Evolutionary conservation across 352 stramenopile genomes (phyloP), one percentile per base, ranked within the genome.

Genomic region (Globisporangium okanoganense): DNA sequence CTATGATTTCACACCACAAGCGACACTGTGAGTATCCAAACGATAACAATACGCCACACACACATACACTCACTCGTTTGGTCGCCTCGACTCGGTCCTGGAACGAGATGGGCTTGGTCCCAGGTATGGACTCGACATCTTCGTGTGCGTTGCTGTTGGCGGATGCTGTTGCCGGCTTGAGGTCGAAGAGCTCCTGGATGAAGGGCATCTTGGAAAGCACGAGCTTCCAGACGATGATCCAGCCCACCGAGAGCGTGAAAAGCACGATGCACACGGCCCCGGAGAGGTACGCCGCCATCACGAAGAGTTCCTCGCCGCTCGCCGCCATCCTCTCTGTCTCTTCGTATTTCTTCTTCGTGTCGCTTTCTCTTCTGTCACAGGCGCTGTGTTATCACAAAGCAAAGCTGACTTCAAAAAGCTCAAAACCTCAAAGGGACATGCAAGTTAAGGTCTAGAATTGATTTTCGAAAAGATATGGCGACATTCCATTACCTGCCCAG

Each of bases 211-310:
- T 90, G 52, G 83, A 78, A 54, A 93, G 69, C 58, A 93, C 80
- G 57, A 78, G 88, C 69, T 91, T 93, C 83, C 83, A 93, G 56
- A 93, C 83, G n/a, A 87, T 72, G 54, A 93, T 76, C 83, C 83
- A 93, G 55, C 81, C 82, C 29, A 93, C 52, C 6, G 62, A 74
- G 10, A 93, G 66, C 55, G 83, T 93, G 60, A 88, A 80, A n/a
- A 93, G 83, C 56, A 93, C 76, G 68, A 93, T 93, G 64, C 78
- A 85, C 43, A 93, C 78, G 0, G 83, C 83, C 18, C 83, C 83
- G 1, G 78, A 82, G 10, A 93, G 72, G 71, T 93, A 93, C 48
- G 77, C 79, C 56, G 69, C 71, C 58, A 76, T 85, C 63, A 88
- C 68, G 7, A 85, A 66, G 53, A 86, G 62, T n/a, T n/a, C n/a